Evolutionary conservation across 1,139 yeast species (phyloP).

Genomic region (Diutina siamensis): DNA sequence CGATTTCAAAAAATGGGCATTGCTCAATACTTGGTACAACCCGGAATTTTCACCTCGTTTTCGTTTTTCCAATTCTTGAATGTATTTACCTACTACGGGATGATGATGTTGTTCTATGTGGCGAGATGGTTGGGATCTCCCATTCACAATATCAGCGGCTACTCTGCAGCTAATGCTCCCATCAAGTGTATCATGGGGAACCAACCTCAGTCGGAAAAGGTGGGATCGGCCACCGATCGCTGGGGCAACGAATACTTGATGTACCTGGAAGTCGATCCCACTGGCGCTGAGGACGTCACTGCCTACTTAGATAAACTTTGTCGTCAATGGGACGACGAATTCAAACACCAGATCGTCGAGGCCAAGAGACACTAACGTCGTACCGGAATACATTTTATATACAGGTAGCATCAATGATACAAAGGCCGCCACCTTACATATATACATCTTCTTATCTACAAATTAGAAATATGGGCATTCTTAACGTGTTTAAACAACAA

Average conservation of each 20-base stretch:
- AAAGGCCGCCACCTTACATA: too few species aligned
- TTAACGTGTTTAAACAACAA: conserved; percentile 8
- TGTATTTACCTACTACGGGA: conserved; percentile 69
- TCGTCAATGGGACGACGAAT: conserved; percentile 56
- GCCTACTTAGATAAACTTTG: conserved; percentile 46
- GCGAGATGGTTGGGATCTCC: conserved; percentile 76
- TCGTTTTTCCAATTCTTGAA: conserved; percentile 71
- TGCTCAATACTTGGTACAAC: conserved; percentile 72
- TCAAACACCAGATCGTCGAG: conserved; percentile 59
- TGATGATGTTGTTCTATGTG: conserved; percentile 73
- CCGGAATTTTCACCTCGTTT: conserved; percentile 85
- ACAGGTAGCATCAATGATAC: too few species aligned
- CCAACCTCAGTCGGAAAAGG: conserved; percentile 22
- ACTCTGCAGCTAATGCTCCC: conserved; percentile 83
- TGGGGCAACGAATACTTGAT: conserved; percentile 56
- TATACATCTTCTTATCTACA: too few species aligned
- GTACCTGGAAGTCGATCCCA: conserved; percentile 41
- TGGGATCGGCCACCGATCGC: conserved; percentile 48
- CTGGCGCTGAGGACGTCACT: conserved; percentile 55
- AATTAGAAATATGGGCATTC: conserved; percentile 12
- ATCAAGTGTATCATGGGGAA: conserved; percentile 12
- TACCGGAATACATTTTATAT: too few species aligned
- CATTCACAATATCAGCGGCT: conserved; percentile 82
- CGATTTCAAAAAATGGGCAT: conserved; percentile 40
- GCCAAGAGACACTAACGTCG: conserved; percentile 27